These are phyloP conservation scores for Botrytis tulipae DNA, from an alignment of 2,329 filamentous ascomycete genomes.

Conservation along the genomic window DNA sequence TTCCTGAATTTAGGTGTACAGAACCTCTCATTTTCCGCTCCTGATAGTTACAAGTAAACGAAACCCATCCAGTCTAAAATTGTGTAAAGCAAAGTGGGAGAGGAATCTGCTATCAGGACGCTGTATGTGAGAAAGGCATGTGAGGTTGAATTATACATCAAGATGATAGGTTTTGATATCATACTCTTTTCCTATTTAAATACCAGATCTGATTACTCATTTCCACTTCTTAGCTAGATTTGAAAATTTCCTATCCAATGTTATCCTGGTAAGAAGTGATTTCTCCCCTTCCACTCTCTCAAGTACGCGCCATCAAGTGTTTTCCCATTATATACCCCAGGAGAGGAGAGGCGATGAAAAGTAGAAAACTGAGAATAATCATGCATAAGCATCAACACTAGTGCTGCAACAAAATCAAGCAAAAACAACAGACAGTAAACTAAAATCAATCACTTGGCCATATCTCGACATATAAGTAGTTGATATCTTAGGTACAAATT, in stretches of 20 bases:
- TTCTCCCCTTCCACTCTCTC: background rate
- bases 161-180: background rate
- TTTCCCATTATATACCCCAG: background rate
- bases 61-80: background rate
- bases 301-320: background rate
- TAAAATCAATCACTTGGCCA: background rate
- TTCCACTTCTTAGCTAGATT: background rate
- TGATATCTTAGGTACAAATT: background rate
- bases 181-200: background rate
- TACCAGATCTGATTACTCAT: background rate
- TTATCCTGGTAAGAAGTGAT: background rate
- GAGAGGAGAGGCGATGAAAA: background rate
- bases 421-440: too few species aligned
- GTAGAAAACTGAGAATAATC: background rate
- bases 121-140: background rate
- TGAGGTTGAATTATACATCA: background rate
- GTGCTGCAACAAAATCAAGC: background rate
- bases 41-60: background rate
- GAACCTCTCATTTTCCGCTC: background rate
- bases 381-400: background rate
- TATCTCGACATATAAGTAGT: background rate
- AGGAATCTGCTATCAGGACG: accelerated
- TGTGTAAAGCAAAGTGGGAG: background rate
- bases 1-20: too few species aligned
- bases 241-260: accelerated